Evolutionary conservation across 306 rosid species (phyloP).

Genomic region (Trifolium fragiferum): DNA sequence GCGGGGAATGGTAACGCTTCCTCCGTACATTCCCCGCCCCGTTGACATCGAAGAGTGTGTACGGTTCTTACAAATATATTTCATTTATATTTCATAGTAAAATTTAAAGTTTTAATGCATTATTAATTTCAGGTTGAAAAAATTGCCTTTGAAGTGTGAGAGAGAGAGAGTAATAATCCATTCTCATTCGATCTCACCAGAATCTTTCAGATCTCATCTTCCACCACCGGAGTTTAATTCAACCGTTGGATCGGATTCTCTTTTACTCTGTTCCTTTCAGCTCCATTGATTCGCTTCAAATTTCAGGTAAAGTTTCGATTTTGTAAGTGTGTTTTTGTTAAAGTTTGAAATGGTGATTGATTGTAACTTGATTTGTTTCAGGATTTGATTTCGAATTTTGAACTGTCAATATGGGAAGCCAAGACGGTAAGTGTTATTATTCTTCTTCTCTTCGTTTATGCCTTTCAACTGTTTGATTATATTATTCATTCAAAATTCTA

Average conservation of each 20-base stretch:
- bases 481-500: constrained; percentile 1
- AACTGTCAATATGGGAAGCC: constrained; percentile 60
- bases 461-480: constrained; percentile 27
- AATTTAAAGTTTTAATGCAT: too few species aligned
- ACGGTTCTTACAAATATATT: too few species aligned
- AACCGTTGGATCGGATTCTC: constrained; percentile 33
- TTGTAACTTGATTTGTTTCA: constrained; percentile 10
- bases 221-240: background rate
- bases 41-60: too few species aligned
- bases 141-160: background rate
- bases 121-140: too few species aligned
- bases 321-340: constrained; percentile 36
- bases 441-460: constrained; percentile 34
- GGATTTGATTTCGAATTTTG: constrained; percentile 38
- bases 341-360: background rate
- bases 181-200: constrained; percentile 33
- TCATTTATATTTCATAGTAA: too few species aligned
- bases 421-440: constrained; percentile 53
- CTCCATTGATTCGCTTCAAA: constrained; percentile 11
- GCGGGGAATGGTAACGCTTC: too few species aligned
- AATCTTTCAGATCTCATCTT: constrained; percentile 35
- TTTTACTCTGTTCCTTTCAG: background rate
- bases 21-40: too few species aligned
- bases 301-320: constrained; percentile 33
- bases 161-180: background rate